Percentiles rank a stretch among this genome's conserved stretches.
Conservation (phyloP, 73 alveolate species). For the Paraurostyla sp. region DNA sequence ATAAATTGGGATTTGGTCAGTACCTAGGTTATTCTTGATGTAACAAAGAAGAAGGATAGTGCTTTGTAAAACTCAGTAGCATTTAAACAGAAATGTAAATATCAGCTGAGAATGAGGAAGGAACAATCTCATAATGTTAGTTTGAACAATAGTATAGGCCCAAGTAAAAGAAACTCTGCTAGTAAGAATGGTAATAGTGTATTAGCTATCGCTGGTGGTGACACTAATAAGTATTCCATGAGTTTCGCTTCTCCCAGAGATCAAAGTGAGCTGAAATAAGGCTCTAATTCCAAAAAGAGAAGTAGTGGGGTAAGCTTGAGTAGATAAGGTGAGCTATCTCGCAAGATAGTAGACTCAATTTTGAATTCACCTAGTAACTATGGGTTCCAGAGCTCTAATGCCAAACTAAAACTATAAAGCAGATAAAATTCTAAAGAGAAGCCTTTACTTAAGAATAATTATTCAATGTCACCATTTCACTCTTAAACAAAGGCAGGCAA, state of each 20-base stretch:
- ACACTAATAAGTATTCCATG: background rate
- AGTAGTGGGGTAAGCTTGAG: background rate
- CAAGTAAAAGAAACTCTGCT: conserved; percentile 25
- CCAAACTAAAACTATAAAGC: background rate
- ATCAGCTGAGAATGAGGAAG: conserved; percentile 36
- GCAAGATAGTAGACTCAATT: conserved; percentile 22
- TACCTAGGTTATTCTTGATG: background rate
- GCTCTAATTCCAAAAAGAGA: too few species aligned
- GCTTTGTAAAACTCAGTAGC: background rate
- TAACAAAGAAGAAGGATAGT: background rate
- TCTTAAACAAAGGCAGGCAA: background rate
- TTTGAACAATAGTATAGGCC: background rate
- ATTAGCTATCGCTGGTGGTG: background rate
- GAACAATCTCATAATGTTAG: conserved; percentile 30
- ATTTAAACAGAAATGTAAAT: conserved; percentile 40
- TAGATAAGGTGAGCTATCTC: background rate
- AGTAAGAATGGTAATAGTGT: background rate
- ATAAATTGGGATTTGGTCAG: conserved; percentile 35
- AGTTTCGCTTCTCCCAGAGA: conserved; percentile 50
- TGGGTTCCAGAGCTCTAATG: too few species aligned
- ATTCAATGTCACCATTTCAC: background rate
- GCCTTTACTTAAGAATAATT: background rate
- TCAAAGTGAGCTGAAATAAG: background rate
- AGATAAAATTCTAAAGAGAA: background rate
- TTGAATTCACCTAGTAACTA: conserved; percentile 22